Percentiles rank a stretch among this genome's conserved stretches.
Conservation (phyloP, 164 flowering plant genomes). For the Stephania yunnanensis region DNA sequence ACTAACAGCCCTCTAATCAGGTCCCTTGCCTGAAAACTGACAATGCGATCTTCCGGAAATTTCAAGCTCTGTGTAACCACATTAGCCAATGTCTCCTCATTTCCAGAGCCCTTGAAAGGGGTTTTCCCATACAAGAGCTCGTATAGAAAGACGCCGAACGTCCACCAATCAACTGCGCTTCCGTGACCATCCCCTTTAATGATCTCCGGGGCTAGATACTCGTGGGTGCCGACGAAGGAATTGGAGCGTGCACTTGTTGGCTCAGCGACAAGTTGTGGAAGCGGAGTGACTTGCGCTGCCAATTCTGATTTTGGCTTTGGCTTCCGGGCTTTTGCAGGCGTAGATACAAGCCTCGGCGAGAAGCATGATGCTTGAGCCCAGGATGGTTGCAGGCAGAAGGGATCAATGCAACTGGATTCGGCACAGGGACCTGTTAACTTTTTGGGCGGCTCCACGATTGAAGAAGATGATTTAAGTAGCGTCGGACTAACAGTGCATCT, state of each 20-base stretch:
- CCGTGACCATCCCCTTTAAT: slow-evolving; percentile 89
- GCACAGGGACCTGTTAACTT: slow-evolving; percentile 47
- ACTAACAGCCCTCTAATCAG: slow-evolving; percentile 55
- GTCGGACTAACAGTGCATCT: slow-evolving; percentile 67
- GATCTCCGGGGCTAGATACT: slow-evolving; percentile 88
- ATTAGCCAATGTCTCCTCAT: slow-evolving; percentile 70
- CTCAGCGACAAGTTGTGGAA: slow-evolving; percentile 85
- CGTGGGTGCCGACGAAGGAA: slow-evolving; percentile 93
- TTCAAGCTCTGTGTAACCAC: slow-evolving; percentile 56
- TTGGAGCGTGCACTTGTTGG: slow-evolving; percentile 82
- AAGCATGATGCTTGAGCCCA: slow-evolving; percentile 72
- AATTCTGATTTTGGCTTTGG: slow-evolving; percentile 44
- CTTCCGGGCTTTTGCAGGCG: slow-evolving; percentile 43
- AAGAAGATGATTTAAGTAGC: slow-evolving; percentile 45
- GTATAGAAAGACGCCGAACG: slow-evolving; percentile 68
- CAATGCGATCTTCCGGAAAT: slow-evolving; percentile 54
- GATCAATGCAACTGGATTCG: slow-evolving; percentile 70
- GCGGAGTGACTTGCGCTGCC: slow-evolving; percentile 44
- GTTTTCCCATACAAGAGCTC: slow-evolving; percentile 79
- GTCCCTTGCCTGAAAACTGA: slow-evolving; percentile 67
- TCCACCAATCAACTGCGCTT: slow-evolving; percentile 97
- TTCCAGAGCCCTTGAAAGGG: slow-evolving; percentile 72
- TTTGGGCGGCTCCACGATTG: slow-evolving; percentile 31
- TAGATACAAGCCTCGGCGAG: slow-evolving; percentile 49
- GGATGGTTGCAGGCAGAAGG: slow-evolving; percentile 77